Evolutionary conservation across 306 rosid species (phyloP), one percentile per base, ranked within the genome.

Genomic region (Arachis hypogaea): DNA sequence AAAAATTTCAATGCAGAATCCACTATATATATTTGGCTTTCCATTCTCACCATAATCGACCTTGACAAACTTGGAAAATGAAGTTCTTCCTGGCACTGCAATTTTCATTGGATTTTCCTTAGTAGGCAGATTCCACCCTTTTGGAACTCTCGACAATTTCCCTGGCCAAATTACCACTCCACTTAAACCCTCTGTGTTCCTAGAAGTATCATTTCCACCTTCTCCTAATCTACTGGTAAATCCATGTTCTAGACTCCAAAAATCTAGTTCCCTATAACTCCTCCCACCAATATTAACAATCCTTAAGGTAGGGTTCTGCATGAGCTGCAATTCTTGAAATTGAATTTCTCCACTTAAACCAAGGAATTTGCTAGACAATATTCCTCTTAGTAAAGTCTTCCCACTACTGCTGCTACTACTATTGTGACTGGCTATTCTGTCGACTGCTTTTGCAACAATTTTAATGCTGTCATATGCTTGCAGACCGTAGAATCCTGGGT

Each of bases 91-190:
- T 0, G 97, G 97, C 57, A 92, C 83, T 5, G 86, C 96, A 54
- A 92, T 87, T 78, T 6, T 86, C 83, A 92, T 43, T 58, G 75
- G 85, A 12, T 81, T 87, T 16, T 36, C 56, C 70, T 50, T 66
- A 8, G 83, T 80, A 8, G 96, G 96, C 65, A 92, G 57, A 50
- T 72, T 75, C 96, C 96, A 92, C 1, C 96, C 97, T 63, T 79
- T 83, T 7, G 97, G 93, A 72, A 4, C 66, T n/a, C 59, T 10
- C 0, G 5, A 0, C 22, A 41, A 40, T 62, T 89, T 78, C 42
- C 97, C 95, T 0, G 97, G 97, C 97, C 97, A 91, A 77, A 73
- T 68, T 59, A 85, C 86, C 0, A 52, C n/a, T 59, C 78, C 85
- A 50, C 18, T 64, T 14, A 85, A 81, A 64, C 58, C 58, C 36